Percentiles rank a stretch among this genome's conserved stretches.
Conservation (phyloP, 2,329 filamentous ascomycete species). For the Aspergillaceae sp. region DNA sequence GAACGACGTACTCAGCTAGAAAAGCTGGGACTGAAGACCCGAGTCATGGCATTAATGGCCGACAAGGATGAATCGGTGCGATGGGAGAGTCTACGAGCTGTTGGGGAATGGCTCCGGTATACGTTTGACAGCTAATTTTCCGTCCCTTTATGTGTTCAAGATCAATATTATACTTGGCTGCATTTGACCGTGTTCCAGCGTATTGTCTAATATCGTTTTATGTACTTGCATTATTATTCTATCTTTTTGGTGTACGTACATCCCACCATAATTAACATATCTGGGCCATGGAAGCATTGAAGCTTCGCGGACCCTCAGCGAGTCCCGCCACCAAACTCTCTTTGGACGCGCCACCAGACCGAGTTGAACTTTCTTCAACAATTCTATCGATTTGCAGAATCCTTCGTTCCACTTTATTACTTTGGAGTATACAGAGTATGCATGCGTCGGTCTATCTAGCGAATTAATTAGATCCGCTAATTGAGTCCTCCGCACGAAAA, state of each 20-base stretch:
- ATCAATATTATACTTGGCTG: background rate
- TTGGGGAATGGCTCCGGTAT: constrained; percentile 69
- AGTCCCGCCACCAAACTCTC: no score
- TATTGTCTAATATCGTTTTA: background rate
- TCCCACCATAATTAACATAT: no score
- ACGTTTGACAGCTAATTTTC: constrained; percentile 46
- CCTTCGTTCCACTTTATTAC: no score
- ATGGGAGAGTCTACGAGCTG: constrained; percentile 84
- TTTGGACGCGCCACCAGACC: no score
- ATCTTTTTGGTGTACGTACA: background rate
- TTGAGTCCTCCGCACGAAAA: background rate
- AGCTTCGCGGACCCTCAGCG: no score
- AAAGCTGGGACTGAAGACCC: constrained; percentile 72
- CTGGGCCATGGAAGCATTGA: no score
- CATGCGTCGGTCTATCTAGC: no score
- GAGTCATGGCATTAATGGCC: constrained; percentile 90
- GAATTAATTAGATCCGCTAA: no score
- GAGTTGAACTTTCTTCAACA: no score
- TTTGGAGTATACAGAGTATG: no score
- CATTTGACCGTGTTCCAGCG: background rate
- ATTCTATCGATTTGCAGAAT: no score
- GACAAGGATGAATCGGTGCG: constrained; percentile 79
- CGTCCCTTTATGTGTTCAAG: background rate
- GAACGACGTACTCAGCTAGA: constrained; percentile 74
- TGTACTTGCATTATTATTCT: background rate